Base-by-base conservation (phyloP, 768 basidiomycete species). In the Trametes sanguinea region DNA sequence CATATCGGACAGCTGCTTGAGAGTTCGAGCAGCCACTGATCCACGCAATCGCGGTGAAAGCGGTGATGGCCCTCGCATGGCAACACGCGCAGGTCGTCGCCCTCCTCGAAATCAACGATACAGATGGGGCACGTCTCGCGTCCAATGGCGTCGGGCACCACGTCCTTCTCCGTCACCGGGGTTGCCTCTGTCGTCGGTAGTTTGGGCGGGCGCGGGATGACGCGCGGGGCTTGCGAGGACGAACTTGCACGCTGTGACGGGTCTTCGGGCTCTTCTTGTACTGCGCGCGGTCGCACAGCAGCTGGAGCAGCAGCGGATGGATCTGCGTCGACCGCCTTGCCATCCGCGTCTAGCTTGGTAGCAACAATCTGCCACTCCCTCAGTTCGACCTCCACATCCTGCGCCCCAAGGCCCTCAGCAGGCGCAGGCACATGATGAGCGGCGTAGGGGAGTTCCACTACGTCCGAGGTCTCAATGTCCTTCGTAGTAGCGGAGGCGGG, bases 91-190 rank as follows among this genome's bases (percentile, higher is more conserved):
- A 97, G 75, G 72, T 96, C 92, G 68, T 98, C 95, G 1, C 94
- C 95, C 63, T 92, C 89, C 72, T 95, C 91, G 68, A 98, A 98
- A 67, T 96, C 94, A 47, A 92, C 81, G 61, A 98, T 89, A 73
- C 95, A 98, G 63, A 98, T 98, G 4, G 95, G 95, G 76, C 95
- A 98, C 11, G 89, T 93, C 74, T 94, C 90, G 42, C 85, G 83
- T 4, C 90, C 90, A 37, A 92, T 91, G 13, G 83, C 80, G 42
- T 81, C 85, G 1, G 87, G 88, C 53, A 85, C 78, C 14, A 83
- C 73, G 40, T 82, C 80, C 57, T 78, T 76, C 29, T 68, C 67
- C 54, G 50, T 22, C 2, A 42, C 33, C 11, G 54, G 13, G 13
- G 44, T 22, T 29, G 51, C 63, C 16, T 61, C 59, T 45, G 51